Evolutionary conservation across 2,329 filamentous ascomycete genomes (phyloP).

Genomic region (Paecilomyces niveus): DNA sequence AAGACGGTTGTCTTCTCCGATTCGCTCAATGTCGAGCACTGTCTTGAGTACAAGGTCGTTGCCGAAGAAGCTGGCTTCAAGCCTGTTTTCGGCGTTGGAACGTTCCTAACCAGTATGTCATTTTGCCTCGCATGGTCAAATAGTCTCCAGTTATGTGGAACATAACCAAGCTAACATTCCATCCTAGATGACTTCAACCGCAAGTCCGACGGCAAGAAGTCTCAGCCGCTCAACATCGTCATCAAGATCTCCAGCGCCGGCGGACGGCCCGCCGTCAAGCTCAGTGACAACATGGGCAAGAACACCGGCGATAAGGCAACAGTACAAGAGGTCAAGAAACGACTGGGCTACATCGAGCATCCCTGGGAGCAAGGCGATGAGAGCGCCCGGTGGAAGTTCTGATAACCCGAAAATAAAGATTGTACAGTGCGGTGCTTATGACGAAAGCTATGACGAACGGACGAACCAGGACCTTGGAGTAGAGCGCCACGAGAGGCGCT

Average conservation of each 20-base stretch:
- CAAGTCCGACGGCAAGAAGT: slow-evolving; percentile 68
- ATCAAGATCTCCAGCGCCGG: slow-evolving; percentile 88
- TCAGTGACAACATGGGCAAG: slow-evolving; percentile 86
- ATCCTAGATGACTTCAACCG: slow-evolving; percentile 69
- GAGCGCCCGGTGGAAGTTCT: slow-evolving; percentile 65
- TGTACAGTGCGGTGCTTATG: neutral
- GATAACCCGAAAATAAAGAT: slow-evolving; percentile 2
- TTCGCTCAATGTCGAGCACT: slow-evolving; percentile 83
- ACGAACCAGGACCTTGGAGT: neutral
- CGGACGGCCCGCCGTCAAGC: slow-evolving; percentile 80
- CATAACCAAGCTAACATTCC: neutral
- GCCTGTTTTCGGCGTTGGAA: slow-evolving; percentile 88
- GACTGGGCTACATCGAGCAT: slow-evolving; percentile 79
- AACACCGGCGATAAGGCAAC: slow-evolving; percentile 82
- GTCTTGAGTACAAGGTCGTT: slow-evolving; percentile 79
- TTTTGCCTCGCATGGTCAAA: neutral
- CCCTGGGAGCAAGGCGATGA: slow-evolving; percentile 81
- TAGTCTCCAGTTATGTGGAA: neutral
- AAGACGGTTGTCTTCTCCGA: slow-evolving; percentile 96
- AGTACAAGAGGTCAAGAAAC: slow-evolving; percentile 74
- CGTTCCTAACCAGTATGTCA: slow-evolving; percentile 72
- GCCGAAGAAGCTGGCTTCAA: slow-evolving; percentile 75
- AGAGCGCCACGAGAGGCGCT: neutral
- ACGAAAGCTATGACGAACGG: neutral
- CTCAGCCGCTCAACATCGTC: slow-evolving; percentile 88